Percentiles rank a stretch among this genome's conserved stretches.
Evolutionary conservation across 768 basidiomycete species (phyloP).

Genomic region (Mycena indigotica): DNA sequence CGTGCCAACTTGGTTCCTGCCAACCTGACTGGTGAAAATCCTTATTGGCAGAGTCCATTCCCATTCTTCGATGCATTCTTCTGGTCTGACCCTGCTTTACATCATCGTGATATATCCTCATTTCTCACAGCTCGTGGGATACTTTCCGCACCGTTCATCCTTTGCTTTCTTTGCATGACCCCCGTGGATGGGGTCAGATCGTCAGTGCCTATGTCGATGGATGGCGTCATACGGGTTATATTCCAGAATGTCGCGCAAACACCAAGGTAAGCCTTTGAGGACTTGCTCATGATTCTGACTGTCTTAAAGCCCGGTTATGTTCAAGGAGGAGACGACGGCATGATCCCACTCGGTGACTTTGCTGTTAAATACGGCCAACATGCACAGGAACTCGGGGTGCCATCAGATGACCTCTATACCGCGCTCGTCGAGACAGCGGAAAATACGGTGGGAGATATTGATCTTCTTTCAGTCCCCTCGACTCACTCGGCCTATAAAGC

Average conservation of each 20-base stretch:
- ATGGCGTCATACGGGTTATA: conserved; percentile 46
- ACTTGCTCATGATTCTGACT: no score
- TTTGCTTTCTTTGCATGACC: conserved; percentile 46
- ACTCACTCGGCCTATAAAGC: conserved; percentile 30
- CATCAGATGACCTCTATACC: conserved; percentile 49
- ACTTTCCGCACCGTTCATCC: conserved; percentile 57
- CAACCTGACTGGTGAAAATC: conserved; percentile 53
- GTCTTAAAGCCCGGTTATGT: conserved; percentile 53
- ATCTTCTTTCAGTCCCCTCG: not conserved
- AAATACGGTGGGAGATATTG: conserved; percentile 44
- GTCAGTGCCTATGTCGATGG: conserved; percentile 53
- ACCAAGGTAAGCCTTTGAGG: no score
- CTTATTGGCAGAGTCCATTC: conserved; percentile 48
- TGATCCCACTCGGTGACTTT: conserved; percentile 56
- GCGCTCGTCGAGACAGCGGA: conserved; percentile 54
- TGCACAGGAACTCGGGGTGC: conserved; percentile 43
- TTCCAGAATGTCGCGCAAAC: no score
- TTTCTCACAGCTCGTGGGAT: conserved; percentile 49
- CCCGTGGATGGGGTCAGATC: conserved; percentile 49
- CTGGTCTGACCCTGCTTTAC: conserved; percentile 36
- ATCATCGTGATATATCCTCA: conserved; percentile 9
- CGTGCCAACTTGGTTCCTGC: conserved; percentile 53
- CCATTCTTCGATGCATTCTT: conserved; percentile 56
- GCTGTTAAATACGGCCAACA: conserved; percentile 46
- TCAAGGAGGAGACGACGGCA: conserved; percentile 52